Conservation (phyloP, 805 yeast genomes). For the Cyberlindnera veronae region DNA sequence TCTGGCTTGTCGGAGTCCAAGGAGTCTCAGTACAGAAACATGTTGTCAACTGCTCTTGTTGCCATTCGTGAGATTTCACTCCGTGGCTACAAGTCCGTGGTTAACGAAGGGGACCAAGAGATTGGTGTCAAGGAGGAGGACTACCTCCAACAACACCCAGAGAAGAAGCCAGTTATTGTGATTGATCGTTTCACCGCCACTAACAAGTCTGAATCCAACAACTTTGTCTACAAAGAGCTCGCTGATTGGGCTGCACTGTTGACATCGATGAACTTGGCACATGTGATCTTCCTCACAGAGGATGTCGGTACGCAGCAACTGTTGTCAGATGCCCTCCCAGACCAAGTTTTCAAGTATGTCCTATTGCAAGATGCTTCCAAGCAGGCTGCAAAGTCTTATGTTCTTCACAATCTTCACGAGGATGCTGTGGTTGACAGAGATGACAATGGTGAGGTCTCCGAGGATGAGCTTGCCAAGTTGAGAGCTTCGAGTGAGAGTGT, state of each 20-base stretch:
- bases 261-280: slow-evolving; percentile 77
- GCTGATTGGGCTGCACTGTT: slow-evolving; percentile 89
- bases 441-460: slow-evolving; percentile 29
- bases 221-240: slow-evolving; percentile 65
- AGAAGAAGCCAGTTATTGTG: slow-evolving; percentile 79
- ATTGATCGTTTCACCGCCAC: slow-evolving; percentile 64
- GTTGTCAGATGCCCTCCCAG: slow-evolving; percentile 73
- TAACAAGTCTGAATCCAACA: slow-evolving; percentile 54
- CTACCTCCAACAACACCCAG: slow-evolving; percentile 80
- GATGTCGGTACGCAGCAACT: slow-evolving; percentile 75
- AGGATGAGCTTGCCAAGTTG: slow-evolving; percentile 24
- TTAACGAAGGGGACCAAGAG: slow-evolving; percentile 30
- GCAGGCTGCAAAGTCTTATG: slow-evolving; percentile 66
- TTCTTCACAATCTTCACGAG: slow-evolving; percentile 48
- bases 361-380: slow-evolving; percentile 78
- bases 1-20: slow-evolving; percentile 83
- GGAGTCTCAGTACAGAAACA: slow-evolving; percentile 77
- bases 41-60: slow-evolving; percentile 65
- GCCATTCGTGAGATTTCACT: slow-evolving; percentile 69
- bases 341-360: slow-evolving; percentile 76
- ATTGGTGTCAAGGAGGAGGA: slow-evolving; percentile 65
- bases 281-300: slow-evolving; percentile 82
- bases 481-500: slow-evolving; percentile 6
- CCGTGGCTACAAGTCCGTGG: slow-evolving; percentile 37
- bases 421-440: slow-evolving; percentile 17